These are phyloP conservation scores for Pelargonium nanum DNA, from an alignment of 345 rosid species.

Conservation along the genomic window DNA sequence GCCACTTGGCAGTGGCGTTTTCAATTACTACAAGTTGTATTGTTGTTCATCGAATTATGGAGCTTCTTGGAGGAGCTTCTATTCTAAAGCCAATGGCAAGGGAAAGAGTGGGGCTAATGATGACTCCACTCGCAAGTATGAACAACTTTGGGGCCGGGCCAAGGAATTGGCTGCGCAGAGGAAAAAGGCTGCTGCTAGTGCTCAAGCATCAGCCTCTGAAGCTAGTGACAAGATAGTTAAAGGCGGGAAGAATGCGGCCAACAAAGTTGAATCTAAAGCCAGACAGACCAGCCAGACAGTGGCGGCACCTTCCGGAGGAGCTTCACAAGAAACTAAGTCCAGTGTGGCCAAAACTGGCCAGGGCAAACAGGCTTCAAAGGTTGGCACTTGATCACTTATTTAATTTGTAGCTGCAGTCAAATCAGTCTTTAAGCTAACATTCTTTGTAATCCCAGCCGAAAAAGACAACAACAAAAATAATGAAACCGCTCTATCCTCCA, in stretches of 20 bases:
- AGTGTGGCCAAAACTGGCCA: background rate
- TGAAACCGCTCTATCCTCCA: slow-evolving; percentile 66
- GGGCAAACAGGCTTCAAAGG: background rate
- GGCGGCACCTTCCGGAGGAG: background rate
- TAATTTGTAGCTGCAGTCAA: background rate
- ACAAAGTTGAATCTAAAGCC: slow-evolving; percentile 17
- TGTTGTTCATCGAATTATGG: background rate
- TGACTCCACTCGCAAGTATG: background rate
- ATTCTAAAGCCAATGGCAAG: background rate
- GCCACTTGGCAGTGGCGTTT: background rate
- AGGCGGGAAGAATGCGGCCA: slow-evolving; percentile 21
- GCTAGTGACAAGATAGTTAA: slow-evolving; percentile 17
- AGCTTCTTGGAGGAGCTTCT: background rate
- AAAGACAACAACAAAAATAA: slow-evolving; percentile 27
- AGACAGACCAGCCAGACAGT: background rate
- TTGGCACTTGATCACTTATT: background rate
- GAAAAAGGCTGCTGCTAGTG: slow-evolving; percentile 7
- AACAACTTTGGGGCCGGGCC: background rate
- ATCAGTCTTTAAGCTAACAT: no score
- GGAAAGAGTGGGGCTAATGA: background rate
- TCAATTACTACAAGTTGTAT: no score
- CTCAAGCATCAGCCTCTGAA: background rate
- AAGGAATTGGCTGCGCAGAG: slow-evolving; percentile 24
- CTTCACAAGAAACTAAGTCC: background rate
- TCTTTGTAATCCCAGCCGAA: background rate